Base-by-base conservation (phyloP, 495 filamentous ascomycete species). In the Podospora anserina region DNA sequence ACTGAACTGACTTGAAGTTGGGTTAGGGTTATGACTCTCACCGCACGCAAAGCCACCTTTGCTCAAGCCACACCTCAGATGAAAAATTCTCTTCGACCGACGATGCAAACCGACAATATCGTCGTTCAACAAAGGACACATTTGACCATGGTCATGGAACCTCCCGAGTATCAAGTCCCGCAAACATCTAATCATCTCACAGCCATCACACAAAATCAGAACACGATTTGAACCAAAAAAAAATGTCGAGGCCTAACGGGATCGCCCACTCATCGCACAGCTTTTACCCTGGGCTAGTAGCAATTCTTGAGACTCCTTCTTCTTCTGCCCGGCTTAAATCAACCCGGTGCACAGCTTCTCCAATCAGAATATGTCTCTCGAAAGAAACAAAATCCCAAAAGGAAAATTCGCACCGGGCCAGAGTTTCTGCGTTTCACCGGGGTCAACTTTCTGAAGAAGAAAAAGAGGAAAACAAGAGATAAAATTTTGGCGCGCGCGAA, bases 221-320 rank as follows among this genome's bases (percentile, higher is more conserved):
- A 26, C 26, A 6, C 4, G 15, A 9, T 26, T 15, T 15, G 30
- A 61, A 66, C 23, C 23, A 58, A 58, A 58, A 20, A 58, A 58
- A 26, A 72, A 83, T 84, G 81, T 83, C 77, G 82, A 79, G 75
- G 78, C 79, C 80, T 79, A 82, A 84, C 82, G 82, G 82, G 79
- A 82, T 80, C 77, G 81, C 78, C 72, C 74, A 79, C 72, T 82
- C 79, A 77, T 77, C 61, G 70, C 72, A 56, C 13, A 26, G n/a
- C 23, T 58, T 58, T 20, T 4, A 56, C 54, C 5, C 55, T n/a
- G 9, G 32, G 69, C 79, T 79, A 79, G 77, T 79, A 79, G 76
- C 81, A 81, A 83, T 83, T 84, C 82, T 84, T 84, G 75, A 71
- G 81, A 82, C 73, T 54, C 75, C 72, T 74, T 73, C 81, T 75